These are phyloP conservation scores for Phytophthora citrophthora DNA, from an alignment of 352 stramenopile species.

Conservation along the genomic window DNA sequence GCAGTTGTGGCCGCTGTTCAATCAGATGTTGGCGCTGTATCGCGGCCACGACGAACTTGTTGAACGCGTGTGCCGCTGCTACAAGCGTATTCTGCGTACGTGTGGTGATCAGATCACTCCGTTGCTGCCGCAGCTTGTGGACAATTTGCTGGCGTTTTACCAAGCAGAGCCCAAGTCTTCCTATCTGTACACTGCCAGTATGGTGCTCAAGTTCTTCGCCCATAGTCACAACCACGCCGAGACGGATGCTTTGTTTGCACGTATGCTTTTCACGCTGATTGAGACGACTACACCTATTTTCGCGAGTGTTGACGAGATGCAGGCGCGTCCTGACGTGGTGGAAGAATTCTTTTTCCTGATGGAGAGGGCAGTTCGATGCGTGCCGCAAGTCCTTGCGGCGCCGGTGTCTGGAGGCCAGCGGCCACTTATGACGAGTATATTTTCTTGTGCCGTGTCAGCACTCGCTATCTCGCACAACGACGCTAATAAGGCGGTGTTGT, in stretches of 20 bases:
- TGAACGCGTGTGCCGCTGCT: conserved; percentile 83
- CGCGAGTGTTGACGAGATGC: conserved; percentile 56
- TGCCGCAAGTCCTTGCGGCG: conserved; percentile 77
- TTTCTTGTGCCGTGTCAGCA: conserved; percentile 87
- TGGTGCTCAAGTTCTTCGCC: conserved; percentile 84
- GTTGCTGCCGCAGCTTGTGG: conserved; percentile 74
- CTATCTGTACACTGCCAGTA: conserved; percentile 84
- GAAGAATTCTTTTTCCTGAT: conserved; percentile 98
- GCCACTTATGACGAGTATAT: conserved; percentile 76
- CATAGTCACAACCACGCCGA: conserved; percentile 35
- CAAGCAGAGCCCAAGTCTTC: conserved; percentile 82
- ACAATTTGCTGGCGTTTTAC: conserved; percentile 83
- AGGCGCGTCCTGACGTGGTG: conserved; percentile 91
- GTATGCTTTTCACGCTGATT: conserved; percentile 69
- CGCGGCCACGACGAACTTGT: conserved; percentile 77
- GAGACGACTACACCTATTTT: conserved; percentile 90
- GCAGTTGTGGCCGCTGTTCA: conserved; percentile 80
- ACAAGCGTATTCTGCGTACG: conserved; percentile 87
- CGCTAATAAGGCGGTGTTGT: conserved; percentile 93
- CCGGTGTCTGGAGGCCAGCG: conserved; percentile 25
- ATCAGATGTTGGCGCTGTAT: conserved; percentile 84
- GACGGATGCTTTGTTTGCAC: conserved; percentile 55
- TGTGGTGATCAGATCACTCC: conserved; percentile 67
- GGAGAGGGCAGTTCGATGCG: conserved; percentile 87
- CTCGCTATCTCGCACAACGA: conserved; percentile 94